phyloP scores from a whole-genome alignment of 1,284 basidiomycete genomes.

The Ceratobasidium papillatum region DNA sequence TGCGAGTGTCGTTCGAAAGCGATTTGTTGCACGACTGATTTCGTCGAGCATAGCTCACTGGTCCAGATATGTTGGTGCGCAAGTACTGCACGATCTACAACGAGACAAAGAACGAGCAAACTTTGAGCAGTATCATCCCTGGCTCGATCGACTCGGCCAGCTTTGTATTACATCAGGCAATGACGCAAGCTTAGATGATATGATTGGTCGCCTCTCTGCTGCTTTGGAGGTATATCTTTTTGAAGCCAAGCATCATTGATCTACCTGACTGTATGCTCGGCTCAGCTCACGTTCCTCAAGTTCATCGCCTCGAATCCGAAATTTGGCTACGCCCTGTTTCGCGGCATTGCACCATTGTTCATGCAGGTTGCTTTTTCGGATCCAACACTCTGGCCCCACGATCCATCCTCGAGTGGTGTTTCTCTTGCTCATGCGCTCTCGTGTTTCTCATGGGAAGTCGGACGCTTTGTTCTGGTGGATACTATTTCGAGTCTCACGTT shows the following conservation, averaged over 20 bases:
- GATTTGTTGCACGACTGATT: neutral
- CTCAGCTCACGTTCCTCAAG: constrained; percentile 10
- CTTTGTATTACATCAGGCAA: neutral
- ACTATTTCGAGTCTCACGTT: neutral
- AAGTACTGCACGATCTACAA: neutral
- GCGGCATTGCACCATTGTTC: neutral
- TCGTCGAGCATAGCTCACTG: neutral
- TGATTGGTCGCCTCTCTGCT: neutral
- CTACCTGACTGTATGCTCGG: neutral
- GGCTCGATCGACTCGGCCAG: neutral
- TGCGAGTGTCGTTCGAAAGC: neutral
- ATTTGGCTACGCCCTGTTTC: constrained; percentile 1
- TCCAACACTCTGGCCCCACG: constrained; percentile 5
- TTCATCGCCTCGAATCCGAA: neutral
- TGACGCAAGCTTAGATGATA: neutral
- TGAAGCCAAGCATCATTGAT: neutral
- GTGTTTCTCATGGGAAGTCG: neutral
- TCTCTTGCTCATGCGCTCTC: neutral
- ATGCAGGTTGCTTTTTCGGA: constrained; percentile 1
- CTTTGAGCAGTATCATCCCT: neutral
- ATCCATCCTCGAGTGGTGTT: neutral
- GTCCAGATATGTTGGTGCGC: constrained; percentile 20
- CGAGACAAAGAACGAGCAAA: neutral
- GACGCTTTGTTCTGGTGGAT: neutral
- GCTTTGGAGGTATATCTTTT: neutral